These are phyloP conservation scores for Pleurotus giganteus DNA, from an alignment of 768 basidiomycete genomes.

Conservation along the genomic window DNA sequence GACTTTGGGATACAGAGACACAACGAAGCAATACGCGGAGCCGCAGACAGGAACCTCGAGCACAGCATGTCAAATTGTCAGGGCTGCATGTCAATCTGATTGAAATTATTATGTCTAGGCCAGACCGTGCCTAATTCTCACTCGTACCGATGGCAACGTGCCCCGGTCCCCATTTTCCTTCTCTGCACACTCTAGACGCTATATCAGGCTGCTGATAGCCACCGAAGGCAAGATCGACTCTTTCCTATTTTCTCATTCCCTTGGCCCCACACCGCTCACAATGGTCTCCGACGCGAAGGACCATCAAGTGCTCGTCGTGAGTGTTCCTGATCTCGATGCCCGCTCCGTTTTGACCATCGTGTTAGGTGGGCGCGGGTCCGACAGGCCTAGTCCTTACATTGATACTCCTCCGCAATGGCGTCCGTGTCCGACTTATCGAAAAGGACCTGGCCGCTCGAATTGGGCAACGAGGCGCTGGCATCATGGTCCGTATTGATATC, in stretches of 20 bases:
- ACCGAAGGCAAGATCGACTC: not conserved
- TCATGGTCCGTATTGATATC: slow-evolving; percentile 16
- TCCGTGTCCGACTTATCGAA: slow-evolving; percentile 52
- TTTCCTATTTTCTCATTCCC: not conserved
- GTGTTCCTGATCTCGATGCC: slow-evolving; percentile 1
- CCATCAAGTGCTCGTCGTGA: slow-evolving; percentile 7
- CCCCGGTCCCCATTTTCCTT: not conserved
- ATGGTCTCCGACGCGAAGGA: not conserved
- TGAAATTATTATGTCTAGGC: not conserved
- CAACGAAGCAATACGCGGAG: too few species aligned
- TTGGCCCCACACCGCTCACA: not conserved
- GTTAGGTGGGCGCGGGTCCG: slow-evolving; percentile 48
- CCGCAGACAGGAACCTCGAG: not conserved
- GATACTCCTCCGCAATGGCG: slow-evolving; percentile 38
- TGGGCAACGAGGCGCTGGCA: slow-evolving; percentile 19
- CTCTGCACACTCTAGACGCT: not conserved
- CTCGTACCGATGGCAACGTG: not conserved
- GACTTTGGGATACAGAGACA: too few species aligned
- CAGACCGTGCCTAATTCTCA: not conserved
- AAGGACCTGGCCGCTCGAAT: slow-evolving; percentile 30
- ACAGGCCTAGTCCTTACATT: slow-evolving; percentile 44
- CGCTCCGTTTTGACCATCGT: too few species aligned
- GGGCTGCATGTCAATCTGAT: not conserved
- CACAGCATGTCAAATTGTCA: not conserved
- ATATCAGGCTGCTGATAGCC: not conserved